A percentile compares a stretch with the other conserved stretches of the same genome.
phyloP scores from a whole-genome alignment of 2,329 filamentous ascomycete species.

The Camptophora hylomeconis region DNA sequence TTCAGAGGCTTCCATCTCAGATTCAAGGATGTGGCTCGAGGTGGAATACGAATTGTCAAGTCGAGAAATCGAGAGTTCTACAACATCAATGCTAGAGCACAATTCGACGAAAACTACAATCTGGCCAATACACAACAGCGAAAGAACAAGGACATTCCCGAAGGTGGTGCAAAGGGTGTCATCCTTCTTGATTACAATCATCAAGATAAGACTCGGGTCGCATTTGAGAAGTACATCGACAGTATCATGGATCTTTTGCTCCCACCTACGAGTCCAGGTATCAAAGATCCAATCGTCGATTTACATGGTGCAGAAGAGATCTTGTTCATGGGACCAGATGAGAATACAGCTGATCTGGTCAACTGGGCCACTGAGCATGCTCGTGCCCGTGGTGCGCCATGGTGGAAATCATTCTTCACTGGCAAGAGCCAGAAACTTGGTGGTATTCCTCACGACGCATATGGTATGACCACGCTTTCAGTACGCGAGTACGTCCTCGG shows the following conservation, averaged over 20 bases:
- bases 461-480: slow-evolving; percentile 95
- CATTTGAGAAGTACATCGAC: slow-evolving; percentile 99
- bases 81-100: slow-evolving; percentile 84
- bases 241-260: slow-evolving; percentile 91
- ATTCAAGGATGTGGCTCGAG: slow-evolving; percentile 92
- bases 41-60: slow-evolving; percentile 97
- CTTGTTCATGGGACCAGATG: slow-evolving; percentile 94
- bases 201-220: slow-evolving; percentile 81
- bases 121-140: slow-evolving; percentile 96
- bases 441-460: slow-evolving; percentile 88
- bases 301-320: slow-evolving; percentile 92
- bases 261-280: slow-evolving; percentile 79
- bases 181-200: slow-evolving; percentile 87
- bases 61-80: slow-evolving; percentile 93
- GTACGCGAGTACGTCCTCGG: slow-evolving; percentile 93
- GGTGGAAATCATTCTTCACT: slow-evolving; percentile 99
- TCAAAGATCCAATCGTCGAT: slow-evolving; percentile 98
- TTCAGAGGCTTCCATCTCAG: slow-evolving; percentile 94
- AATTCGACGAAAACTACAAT: slow-evolving; percentile 98
- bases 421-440: slow-evolving; percentile 93
- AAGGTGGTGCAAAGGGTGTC: slow-evolving; percentile 95
- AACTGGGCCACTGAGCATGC: slow-evolving; percentile 99
- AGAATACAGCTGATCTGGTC: slow-evolving; percentile 95
- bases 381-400: slow-evolving; percentile 71
- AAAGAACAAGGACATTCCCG: slow-evolving; percentile 99